Base-by-base conservation (phyloP, 805 yeast genomes). In the Spathaspora gorwiae region DNA sequence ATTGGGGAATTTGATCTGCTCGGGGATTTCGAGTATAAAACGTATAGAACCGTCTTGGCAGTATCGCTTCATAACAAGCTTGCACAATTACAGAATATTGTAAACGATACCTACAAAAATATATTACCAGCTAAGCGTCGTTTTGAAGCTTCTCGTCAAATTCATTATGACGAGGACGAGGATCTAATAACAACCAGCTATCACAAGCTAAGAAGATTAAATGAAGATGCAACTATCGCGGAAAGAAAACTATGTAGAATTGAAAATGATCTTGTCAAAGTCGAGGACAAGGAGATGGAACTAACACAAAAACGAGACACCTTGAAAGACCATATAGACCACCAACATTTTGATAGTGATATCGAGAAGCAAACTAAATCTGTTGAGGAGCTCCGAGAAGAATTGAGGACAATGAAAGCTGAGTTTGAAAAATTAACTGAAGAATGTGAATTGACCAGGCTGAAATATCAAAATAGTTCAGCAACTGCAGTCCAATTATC, bases 391-490 rank as follows among this genome's bases (percentile, higher is more conserved):
- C 57, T 70, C 7, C 46, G 54, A 14, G 57, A 57, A 31, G 73
- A 70, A 39, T 48, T 59, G 27, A 44, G 35, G 0, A 54, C 49
- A 11, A 56, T 70, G 15, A 35, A 44, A 2, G 43, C 42, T 3
- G 75, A 68, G 46, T 54, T 54, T 40, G 48, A 47, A 2, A 55
- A 57, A 24, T 49, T 70, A 8, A 46, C 39, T 2, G 54, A 56
- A 5, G 75, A 67, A 30, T 57, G 60, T 42, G 72, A 69, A 15
- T 27, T 42, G 0, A 47, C 56, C 3, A 54, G 73, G 10, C 51
- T 40, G 9, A 54, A 60, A 39, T 71, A 71, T 48, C 75, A 71
- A 46, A 52, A 53, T 9, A 55, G 55, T 36, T 69, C 74, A 1
- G 47, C 61, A 0, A 61, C 57, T 29, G 75, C 75, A 1, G 67